Evolutionary conservation across 129 eudicot species (phyloP).

Genomic region (Tagetes patula): DNA sequence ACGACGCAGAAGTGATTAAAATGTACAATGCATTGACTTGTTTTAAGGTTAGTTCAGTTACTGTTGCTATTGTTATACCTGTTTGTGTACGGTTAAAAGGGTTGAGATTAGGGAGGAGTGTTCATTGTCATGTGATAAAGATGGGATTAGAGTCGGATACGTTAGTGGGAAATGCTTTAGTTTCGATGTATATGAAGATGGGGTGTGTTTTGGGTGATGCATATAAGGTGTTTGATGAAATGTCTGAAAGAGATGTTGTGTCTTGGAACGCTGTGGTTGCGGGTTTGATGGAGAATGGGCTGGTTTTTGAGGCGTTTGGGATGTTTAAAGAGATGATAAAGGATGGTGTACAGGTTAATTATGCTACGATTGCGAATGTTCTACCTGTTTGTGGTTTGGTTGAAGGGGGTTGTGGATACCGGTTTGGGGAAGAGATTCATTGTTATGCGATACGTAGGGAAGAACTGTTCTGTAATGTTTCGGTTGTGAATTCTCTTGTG

Average conservation of each 20-base stretch:
- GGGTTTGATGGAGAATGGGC: slow-evolving; percentile 69
- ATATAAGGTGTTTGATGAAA: slow-evolving; percentile 42
- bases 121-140: slow-evolving; percentile 62
- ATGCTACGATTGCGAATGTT: slow-evolving; percentile 72
- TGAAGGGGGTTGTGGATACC: slow-evolving; percentile 31
- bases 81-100: slow-evolving; percentile 55
- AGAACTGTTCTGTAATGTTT: slow-evolving; percentile 47
- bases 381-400: slow-evolving; percentile 58
- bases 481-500: slow-evolving; percentile 66
- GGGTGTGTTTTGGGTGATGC: slow-evolving; percentile 57
- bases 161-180: slow-evolving; percentile 69
- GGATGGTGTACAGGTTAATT: slow-evolving; percentile 54
- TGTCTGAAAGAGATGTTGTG: slow-evolving; percentile 71
- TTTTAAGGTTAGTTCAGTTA: slow-evolving; percentile 50
- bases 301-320: slow-evolving; percentile 50
- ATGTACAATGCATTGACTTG: slow-evolving; percentile 48
- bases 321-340: slow-evolving; percentile 59
- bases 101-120: slow-evolving; percentile 54
- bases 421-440: slow-evolving; percentile 65
- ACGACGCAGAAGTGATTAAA: slow-evolving; percentile 57
- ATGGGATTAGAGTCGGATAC: slow-evolving; percentile 62
- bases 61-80: slow-evolving; percentile 75
- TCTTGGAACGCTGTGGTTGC: slow-evolving; percentile 88
- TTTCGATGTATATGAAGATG: slow-evolving; percentile 81
- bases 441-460: slow-evolving; percentile 47